These are phyloP conservation scores for Rhodotorula glutinis DNA, from an alignment of 1,284 basidiomycete genomes.

Conservation along the genomic window DNA sequence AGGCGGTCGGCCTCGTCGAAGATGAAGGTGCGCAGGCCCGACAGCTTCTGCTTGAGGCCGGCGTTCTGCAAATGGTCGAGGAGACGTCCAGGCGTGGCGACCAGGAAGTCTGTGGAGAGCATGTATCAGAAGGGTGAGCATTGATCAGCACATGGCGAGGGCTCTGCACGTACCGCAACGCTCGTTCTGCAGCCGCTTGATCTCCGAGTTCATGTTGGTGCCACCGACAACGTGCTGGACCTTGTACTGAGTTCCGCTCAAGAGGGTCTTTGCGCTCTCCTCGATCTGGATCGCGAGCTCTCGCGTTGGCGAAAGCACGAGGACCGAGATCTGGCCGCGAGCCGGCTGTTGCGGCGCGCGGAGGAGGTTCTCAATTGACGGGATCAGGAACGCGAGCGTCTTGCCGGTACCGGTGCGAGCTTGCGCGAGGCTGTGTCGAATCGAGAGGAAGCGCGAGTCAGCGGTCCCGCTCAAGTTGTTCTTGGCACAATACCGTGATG, in stretches of 20 bases:
- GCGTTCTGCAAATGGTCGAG: constrained; percentile 95
- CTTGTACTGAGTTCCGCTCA: constrained; percentile 34
- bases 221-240: constrained; percentile 66
- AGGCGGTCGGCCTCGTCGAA: constrained; percentile 99
- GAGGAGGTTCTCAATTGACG: constrained; percentile 80
- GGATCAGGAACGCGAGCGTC: constrained; percentile 94
- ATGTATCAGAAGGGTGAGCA: neutral
- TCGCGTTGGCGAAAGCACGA: constrained; percentile 93
- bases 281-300: constrained; percentile 97
- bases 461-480: constrained; percentile 80
- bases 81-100: constrained; percentile 89
- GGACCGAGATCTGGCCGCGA: constrained; percentile 39
- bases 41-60: constrained; percentile 87
- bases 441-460: no score
- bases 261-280: constrained; percentile 81
- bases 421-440: constrained; percentile 68
- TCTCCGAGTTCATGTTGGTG: constrained; percentile 90
- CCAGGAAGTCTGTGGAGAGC: constrained; percentile 64
- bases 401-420: constrained; percentile 96
- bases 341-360: constrained; percentile 40
- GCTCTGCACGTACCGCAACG: constrained; percentile 28
- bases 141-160: no score
- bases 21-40: constrained; percentile 81
- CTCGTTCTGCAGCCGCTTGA: constrained; percentile 93
- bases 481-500: constrained; percentile 99